These are phyloP conservation scores for Pythium folliculosum DNA, from an alignment of 352 stramenopile genomes.

Conservation along the genomic window DNA sequence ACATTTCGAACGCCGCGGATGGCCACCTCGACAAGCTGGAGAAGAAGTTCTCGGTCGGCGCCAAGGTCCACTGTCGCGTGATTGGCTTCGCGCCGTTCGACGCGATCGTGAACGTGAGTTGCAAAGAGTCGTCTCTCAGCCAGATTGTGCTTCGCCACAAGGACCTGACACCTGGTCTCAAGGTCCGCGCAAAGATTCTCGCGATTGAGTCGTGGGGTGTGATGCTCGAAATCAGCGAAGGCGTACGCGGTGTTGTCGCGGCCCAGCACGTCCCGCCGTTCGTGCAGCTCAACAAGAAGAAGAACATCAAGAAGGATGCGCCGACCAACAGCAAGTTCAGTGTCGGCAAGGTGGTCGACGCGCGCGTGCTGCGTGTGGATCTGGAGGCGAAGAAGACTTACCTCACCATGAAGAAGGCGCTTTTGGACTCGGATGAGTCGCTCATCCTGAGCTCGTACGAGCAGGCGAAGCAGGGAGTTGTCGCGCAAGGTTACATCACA, in stretches of 20 bases:
- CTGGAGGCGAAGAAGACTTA: constrained; percentile 92
- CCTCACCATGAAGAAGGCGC: constrained; percentile 89
- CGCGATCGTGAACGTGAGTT: constrained; percentile 80
- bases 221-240: constrained; percentile 84
- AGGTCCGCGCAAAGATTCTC: constrained; percentile 81
- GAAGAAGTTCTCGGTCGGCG: constrained; percentile 77
- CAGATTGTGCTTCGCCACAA: constrained; percentile 80
- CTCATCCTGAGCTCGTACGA: constrained; percentile 79
- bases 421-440: constrained; percentile 71
- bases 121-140: constrained; percentile 72
- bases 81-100: constrained; percentile 88
- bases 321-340: constrained; percentile 76
- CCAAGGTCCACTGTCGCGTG: constrained; percentile 69
- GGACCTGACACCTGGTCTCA: constrained; percentile 71
- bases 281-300: constrained; percentile 56
- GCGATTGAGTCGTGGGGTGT: constrained; percentile 84
- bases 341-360: constrained; percentile 71
- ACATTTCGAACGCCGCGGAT: constrained; percentile 88
- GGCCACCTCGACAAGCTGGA: constrained; percentile 86
- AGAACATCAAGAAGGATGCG: constrained; percentile 63
- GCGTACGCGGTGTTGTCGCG: constrained; percentile 75
- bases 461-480: constrained; percentile 64
- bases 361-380: constrained; percentile 84
- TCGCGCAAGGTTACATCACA: constrained; percentile 92
- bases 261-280: constrained; percentile 79